These are phyloP conservation scores for Gracilaria domingensis DNA, from an alignment of 23 red algal species.

Conservation along the genomic window DNA sequence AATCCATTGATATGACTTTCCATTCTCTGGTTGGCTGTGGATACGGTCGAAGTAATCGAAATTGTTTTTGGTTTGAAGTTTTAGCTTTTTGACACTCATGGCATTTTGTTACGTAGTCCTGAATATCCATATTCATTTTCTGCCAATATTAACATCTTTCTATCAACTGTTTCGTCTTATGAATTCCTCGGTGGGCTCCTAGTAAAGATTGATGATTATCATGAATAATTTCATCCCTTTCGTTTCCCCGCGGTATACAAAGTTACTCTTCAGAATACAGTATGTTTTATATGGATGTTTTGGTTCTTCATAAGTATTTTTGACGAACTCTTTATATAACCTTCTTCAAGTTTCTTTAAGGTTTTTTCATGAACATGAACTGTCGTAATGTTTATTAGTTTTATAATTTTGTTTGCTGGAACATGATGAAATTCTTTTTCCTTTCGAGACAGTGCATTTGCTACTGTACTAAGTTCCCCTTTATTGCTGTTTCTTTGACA, in stretches of 20 bases:
- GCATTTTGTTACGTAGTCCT: constrained; percentile 1
- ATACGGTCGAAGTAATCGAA: neutral
- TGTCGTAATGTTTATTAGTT: too few relatives aligned
- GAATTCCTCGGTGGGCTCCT: constrained; percentile 16
- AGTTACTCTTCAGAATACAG: constrained; percentile 20
- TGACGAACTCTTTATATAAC: too few relatives aligned
- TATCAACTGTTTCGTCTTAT: constrained; percentile 10
- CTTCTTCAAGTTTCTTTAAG: too few relatives aligned
- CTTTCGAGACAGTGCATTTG: too few relatives aligned
- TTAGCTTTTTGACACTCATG: constrained; percentile 19
- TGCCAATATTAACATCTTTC: constrained; percentile 38
- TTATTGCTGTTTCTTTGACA: too few relatives aligned
- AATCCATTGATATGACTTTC: constrained; percentile 50
- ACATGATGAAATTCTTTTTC: too few relatives aligned
- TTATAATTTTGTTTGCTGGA: too few relatives aligned
- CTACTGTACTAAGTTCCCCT: too few relatives aligned
- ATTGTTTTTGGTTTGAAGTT: constrained; percentile 12
- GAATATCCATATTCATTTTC: constrained; percentile 18
- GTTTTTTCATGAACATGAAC: too few relatives aligned
- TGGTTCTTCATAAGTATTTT: too few relatives aligned
- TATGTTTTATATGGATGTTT: too few relatives aligned
- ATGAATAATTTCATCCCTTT: neutral
- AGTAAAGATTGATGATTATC: constrained; percentile 31
- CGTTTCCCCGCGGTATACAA: constrained; percentile 18
- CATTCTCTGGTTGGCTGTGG: constrained; percentile 6